Evolutionary conservation across 1,284 basidiomycete species (phyloP), one percentile per base, ranked within the genome.

Genomic region (Lentinula novae-zelandiae): DNA sequence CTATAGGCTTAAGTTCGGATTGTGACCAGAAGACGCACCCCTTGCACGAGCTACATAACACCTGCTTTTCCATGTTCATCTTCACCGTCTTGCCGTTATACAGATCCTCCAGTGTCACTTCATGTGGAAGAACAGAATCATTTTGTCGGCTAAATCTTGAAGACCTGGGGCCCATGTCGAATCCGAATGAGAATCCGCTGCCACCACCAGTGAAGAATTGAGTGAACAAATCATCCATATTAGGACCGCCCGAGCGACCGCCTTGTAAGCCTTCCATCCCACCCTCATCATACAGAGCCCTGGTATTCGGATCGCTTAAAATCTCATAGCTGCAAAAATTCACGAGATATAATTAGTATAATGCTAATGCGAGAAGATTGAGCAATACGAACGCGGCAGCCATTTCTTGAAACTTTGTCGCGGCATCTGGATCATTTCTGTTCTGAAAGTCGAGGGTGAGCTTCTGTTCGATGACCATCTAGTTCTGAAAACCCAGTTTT

Each of bases 61-160:
- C 77, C 70, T 95, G 88, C 69, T 93, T 89, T 73, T 96, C 92
- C 77, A 98, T 85, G 67, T 89, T 92, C 79, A 98, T 89, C 70
- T 90, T 91, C 53, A 96, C 89, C 13, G 84, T 84, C 73, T 95
- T 96, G 38, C 96, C 96, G 63, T 90, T 92, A 75, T 95, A 98
- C 33, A 96, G 78, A 71, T 98, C 96, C 72, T 97, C 95, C 39
- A 99, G 81, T 3, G 91, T 89, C 61, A 98, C 93, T 17, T 91
- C 82, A 71, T 96, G 92, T 2, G 87, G 84, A 64, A 97, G 87
- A 39, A 88, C 78, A 6, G 90, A 87, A 72, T 95, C 89, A 65
- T 87, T 79, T 13, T 87, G 86, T 68, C 83, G 84, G 53, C 73
- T 80, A 72, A 77, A 76, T 69, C 72, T 71, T 69, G 70, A 74